Evolutionary conservation across 306 rosid genomes (phyloP).

Genomic region (Parietaria judaica): DNA sequence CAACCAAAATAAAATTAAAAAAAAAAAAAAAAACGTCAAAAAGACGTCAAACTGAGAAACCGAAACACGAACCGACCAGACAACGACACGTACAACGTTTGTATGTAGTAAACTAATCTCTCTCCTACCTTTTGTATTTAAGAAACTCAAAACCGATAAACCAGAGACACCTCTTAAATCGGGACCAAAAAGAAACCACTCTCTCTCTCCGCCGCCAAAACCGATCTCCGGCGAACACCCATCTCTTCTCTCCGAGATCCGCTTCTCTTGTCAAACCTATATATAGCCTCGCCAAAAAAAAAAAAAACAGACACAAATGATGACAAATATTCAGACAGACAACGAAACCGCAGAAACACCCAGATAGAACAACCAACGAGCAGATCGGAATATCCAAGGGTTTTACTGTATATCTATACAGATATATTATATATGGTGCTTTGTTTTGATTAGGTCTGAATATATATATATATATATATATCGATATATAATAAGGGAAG

Average conservation of each 20-base stretch:
- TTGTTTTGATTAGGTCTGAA: neutral
- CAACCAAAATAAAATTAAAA: neutral
- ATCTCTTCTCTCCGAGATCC: slow-evolving; percentile 28
- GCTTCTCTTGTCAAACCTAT: slow-evolving; percentile 18
- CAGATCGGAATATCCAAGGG: neutral
- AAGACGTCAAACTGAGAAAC: slow-evolving; percentile 30
- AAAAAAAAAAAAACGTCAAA: neutral
- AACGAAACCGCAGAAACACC: neutral
- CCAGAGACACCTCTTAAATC: slow-evolving; percentile 18
- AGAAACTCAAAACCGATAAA: slow-evolving; percentile 23
- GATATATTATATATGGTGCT: neutral
- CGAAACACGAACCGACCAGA: slow-evolving; percentile 29
- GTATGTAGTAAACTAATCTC: slow-evolving; percentile 2
- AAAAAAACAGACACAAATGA: neutral
- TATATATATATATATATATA: too few species aligned
- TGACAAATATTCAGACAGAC: neutral
- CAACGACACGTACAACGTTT: slow-evolving; percentile 39
- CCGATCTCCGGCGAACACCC: neutral
- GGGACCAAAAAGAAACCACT: slow-evolving; percentile 13
- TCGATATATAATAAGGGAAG: neutral
- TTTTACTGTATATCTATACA: neutral
- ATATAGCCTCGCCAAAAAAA: neutral
- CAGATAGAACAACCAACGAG: neutral
- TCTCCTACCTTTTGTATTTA: slow-evolving; percentile 4
- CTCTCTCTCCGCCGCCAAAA: slow-evolving; percentile 19